Evolutionary conservation across 1,284 basidiomycete species (phyloP).

Genomic region (Leccinum glutinopallens): DNA sequence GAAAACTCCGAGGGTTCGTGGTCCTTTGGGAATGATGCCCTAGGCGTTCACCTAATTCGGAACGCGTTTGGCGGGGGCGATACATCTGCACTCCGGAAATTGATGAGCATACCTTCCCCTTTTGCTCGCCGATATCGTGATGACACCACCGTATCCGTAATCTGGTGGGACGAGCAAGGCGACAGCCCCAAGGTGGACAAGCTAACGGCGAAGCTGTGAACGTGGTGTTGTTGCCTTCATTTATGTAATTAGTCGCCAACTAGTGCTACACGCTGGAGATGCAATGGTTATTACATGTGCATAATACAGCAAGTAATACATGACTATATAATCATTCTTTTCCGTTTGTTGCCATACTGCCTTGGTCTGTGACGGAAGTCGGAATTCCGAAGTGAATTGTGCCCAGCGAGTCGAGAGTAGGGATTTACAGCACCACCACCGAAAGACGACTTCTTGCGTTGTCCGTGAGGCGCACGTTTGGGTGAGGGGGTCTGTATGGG

Average conservation of each 20-base stretch:
- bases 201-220: conserved; percentile 44
- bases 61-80: conserved; percentile 94
- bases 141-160: conserved; percentile 89
- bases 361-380: conserved; percentile 26
- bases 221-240: neutral
- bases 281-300: conserved; percentile 12
- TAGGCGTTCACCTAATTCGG: conserved; percentile 89
- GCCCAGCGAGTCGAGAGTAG: conserved; percentile 36
- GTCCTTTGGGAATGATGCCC: conserved; percentile 86
- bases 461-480: conserved; percentile 26
- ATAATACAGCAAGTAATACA: conserved; percentile 18
- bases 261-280: conserved; percentile 4
- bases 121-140: conserved; percentile 80
- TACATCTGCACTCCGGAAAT: conserved; percentile 60
- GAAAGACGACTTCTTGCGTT: conserved; percentile 36
- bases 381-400: conserved; percentile 38
- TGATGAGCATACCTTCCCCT: conserved; percentile 87
- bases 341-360: conserved; percentile 37
- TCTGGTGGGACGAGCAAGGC: conserved; percentile 75
- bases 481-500: conserved; percentile 30
- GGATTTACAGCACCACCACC: conserved; percentile 40
- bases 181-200: conserved; percentile 31
- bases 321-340: conserved; percentile 32
- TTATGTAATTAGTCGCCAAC: conserved; percentile 1
- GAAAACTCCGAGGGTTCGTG: conserved; percentile 54